Conservation (phyloP, 257 asterid genomes). For the Striga asiatica region DNA sequence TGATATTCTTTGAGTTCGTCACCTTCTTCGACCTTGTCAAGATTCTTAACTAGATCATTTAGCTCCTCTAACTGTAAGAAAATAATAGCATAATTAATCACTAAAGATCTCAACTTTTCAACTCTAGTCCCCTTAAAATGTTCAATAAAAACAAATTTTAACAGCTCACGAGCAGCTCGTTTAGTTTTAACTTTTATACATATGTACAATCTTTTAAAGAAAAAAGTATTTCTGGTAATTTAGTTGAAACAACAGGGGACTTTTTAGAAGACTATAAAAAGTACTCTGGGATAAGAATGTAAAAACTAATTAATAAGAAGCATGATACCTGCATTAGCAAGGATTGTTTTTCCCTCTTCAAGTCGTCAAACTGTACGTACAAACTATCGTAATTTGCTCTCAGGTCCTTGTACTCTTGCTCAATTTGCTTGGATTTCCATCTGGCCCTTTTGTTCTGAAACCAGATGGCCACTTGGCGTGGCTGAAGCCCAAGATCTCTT, state of each 20-base stretch:
- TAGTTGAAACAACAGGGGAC: no score
- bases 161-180: no score
- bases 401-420: conserved; percentile 33
- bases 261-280: no score
- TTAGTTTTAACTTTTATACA: no score
- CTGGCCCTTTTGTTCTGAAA: conserved; percentile 47
- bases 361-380: conserved; percentile 15
- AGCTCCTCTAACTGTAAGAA: conserved; percentile 30
- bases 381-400: conserved; percentile 23
- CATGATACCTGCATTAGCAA: conserved; percentile 35
- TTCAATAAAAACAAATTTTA: no score
- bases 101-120: no score
- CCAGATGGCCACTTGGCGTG: conserved; percentile 52
- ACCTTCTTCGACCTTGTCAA: not conserved
- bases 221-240: no score
- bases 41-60: conserved; percentile 19
- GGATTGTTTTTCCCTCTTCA: conserved; percentile 33
- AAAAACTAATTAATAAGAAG: no score
- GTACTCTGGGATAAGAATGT: no score
- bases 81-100: not conserved
- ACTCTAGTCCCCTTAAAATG: no score
- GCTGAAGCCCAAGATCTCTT: conserved; percentile 36
- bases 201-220: no score
- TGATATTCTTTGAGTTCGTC: conserved; percentile 5
- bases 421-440: conserved; percentile 40